Evolutionary conservation across 2,329 filamentous ascomycete species (phyloP), one percentile per base, ranked within the genome.

Genomic region (Sarocladiaceae sp.): DNA sequence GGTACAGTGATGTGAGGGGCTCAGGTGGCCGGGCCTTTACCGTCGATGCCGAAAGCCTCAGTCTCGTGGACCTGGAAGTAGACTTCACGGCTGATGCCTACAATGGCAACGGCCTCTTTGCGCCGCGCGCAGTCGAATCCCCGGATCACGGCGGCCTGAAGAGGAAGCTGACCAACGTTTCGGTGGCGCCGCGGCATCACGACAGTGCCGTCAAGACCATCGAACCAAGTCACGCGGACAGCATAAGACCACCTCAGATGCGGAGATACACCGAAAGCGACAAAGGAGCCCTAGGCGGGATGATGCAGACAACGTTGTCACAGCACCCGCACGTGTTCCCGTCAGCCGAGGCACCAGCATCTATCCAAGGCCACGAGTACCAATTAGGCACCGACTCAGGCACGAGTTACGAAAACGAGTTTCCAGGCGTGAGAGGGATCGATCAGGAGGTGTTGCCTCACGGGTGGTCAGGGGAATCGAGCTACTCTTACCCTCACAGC

Each of bases 31-130:
- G 80, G 46, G 69, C 73, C 0, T 76, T 73, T 51, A 68, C 63
- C 4, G 86, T 93, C 45, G 86, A 93, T 54, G 79, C 84, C 2
- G 81, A 85, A 2, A 85, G 89, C 55, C 70, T 91, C 29, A 83
- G 77, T 13, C 77, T 93, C 44, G 66, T 76, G 1, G 85, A 91
- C 53, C 74, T 84, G 2, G 62, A 74, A 6, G 64, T 82, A 12
- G 82, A 87, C 49, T 74, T 75, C 33, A 64, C 73, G 2, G 68
- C 76, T 12, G 79, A 85, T 53, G 67, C 72, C 44, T 79, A 74
- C 45, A 62, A 66, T 0, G 67, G 66, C 1, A 67, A 73, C 42
- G 73, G 72, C 44, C 53, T 75, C 1, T 74, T 75, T 44, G 65
- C 68, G 1, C 63, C 66, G 1, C 67, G 66, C 42, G 53, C 54